These are phyloP conservation scores for Saccharomycopsis olivae DNA, from an alignment of 805 yeast genomes.

Conservation along the genomic window DNA sequence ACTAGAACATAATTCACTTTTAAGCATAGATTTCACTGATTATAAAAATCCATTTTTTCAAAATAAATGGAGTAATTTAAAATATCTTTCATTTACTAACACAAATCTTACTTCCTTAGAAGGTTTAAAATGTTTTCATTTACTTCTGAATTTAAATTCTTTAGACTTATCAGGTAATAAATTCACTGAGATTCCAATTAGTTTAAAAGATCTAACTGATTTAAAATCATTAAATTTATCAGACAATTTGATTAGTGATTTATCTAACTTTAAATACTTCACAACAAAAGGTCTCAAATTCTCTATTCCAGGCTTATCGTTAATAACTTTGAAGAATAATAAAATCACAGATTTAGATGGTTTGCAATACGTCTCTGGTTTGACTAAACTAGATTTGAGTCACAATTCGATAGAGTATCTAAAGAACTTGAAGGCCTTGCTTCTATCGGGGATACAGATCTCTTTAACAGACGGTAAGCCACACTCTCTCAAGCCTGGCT, in stretches of 20 bases:
- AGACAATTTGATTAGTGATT: conserved; percentile 28
- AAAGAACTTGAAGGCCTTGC: conserved; percentile 31
- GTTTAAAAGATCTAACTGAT: conserved; percentile 37
- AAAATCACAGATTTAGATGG: conserved; percentile 32
- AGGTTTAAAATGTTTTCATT: conserved; percentile 24
- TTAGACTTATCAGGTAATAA: conserved; percentile 48
- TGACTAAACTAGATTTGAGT: conserved; percentile 45
- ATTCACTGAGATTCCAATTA: conserved; percentile 40
- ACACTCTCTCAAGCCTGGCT: background rate
- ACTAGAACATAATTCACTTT: background rate
- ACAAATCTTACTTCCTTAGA: conserved; percentile 27
- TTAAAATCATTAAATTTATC: conserved; percentile 45
- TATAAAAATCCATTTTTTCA: conserved; percentile 11
- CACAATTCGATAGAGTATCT: conserved; percentile 34
- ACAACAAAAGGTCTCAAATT: background rate
- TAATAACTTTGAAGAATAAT: conserved; percentile 43
- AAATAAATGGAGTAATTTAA: conserved; percentile 28
- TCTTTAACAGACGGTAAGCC: background rate
- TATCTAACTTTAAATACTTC: conserved; percentile 27
- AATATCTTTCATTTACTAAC: conserved; percentile 32
- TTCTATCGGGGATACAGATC: conserved; percentile 19
- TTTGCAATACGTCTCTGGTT: conserved; percentile 30
- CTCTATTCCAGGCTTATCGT: conserved; percentile 27
- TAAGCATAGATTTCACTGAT: background rate
- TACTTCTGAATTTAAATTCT: conserved; percentile 26